Evolutionary conservation across 768 basidiomycete species (phyloP).

Genomic region (Trichaptum fuscoviolaceum): DNA sequence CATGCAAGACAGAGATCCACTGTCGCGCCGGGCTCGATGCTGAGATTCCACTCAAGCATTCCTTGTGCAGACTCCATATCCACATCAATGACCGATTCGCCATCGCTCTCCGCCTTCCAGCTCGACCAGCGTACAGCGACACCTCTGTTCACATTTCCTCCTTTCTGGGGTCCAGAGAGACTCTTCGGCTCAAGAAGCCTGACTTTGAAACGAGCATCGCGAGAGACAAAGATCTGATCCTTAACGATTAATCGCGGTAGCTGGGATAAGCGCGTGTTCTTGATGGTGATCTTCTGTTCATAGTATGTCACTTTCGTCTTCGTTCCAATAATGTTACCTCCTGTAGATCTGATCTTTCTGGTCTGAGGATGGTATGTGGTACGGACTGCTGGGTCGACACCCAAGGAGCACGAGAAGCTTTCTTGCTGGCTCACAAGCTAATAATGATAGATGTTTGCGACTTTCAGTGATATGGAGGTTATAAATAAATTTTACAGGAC

Average conservation of each 20-base stretch:
- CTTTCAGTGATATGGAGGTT: background rate
- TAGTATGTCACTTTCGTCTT: conserved; percentile 19
- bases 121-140: conserved; percentile 24
- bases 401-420: conserved; percentile 51
- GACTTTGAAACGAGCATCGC: conserved; percentile 33
- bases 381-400: conserved; percentile 29
- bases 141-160: conserved; percentile 22
- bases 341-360: conserved; percentile 30
- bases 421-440: conserved; percentile 34
- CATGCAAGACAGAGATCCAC: conserved; percentile 43
- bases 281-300: conserved; percentile 30
- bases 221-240: conserved; percentile 38
- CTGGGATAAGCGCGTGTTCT: conserved; percentile 42
- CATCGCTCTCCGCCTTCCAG: conserved; percentile 45
- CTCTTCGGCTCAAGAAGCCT: conserved; percentile 41
- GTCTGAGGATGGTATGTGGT: conserved; percentile 36
- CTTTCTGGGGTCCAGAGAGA: conserved; percentile 38
- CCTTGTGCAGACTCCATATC: conserved; percentile 29
- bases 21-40: conserved; percentile 37
- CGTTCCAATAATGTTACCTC: conserved; percentile 39
- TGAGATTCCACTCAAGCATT: conserved; percentile 49
- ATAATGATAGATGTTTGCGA: background rate
- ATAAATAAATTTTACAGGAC: background rate
- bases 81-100: conserved; percentile 1
- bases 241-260: conserved; percentile 40